These are phyloP conservation scores for Backusella circina DNA, from an alignment of 192 early-diverging fungal species.

Conservation along the genomic window DNA sequence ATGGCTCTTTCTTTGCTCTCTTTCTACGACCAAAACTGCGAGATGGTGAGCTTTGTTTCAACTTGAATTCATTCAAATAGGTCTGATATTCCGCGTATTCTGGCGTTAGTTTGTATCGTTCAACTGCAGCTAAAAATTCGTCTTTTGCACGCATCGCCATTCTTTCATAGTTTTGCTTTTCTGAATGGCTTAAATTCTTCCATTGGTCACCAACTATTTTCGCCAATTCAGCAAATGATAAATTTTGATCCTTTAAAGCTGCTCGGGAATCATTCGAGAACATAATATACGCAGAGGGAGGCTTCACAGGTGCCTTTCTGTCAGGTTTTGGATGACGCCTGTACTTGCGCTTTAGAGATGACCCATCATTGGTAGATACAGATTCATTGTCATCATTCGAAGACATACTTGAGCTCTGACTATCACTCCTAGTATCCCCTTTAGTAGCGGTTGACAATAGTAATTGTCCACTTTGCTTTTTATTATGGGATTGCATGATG, in stretches of 20 bases:
- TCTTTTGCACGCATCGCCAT: conserved; percentile 34
- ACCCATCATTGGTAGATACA: not conserved
- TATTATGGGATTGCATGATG: not conserved
- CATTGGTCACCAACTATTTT: conserved; percentile 43
- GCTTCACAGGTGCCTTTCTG: conserved; percentile 40
- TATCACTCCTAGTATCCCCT: not conserved
- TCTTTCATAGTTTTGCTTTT: conserved; percentile 34
- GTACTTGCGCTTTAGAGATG: conserved; percentile 33
- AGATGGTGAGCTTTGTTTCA: conserved; percentile 19
- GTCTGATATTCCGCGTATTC: conserved; percentile 33
- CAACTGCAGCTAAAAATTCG: conserved; percentile 25
- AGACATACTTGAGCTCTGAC: not conserved
- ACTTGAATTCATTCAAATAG: conserved; percentile 35
- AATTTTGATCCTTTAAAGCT: conserved; percentile 28
- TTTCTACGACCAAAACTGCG: conserved; percentile 13
- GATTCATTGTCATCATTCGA: conserved; percentile 15
- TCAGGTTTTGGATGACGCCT: conserved; percentile 42
- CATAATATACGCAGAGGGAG: conserved; percentile 44
- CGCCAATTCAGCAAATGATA: conserved; percentile 36
- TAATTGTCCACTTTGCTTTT: not conserved
- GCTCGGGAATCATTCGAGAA: conserved; percentile 39
- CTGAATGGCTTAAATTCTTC: conserved; percentile 29
- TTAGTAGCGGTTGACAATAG: not conserved
- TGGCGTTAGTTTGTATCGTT: conserved; percentile 22
- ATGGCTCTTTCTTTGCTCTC: conserved; percentile 5